phyloP scores from a whole-genome alignment of 768 basidiomycete species.

The Ramaria sp. region DNA sequence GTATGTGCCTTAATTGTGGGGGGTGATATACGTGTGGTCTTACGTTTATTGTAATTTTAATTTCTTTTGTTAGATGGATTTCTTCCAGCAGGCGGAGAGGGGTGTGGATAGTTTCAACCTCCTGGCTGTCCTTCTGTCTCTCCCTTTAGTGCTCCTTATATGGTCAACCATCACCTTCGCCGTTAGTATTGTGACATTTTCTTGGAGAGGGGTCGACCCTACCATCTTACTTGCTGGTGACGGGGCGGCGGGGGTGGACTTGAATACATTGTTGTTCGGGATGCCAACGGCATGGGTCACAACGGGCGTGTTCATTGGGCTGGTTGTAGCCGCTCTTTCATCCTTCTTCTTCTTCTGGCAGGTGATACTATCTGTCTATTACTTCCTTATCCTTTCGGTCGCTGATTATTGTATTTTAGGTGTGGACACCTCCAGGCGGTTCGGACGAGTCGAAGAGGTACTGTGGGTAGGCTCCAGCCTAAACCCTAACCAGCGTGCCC shows the following conservation, averaged over 20 bases:
- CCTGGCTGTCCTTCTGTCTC: slow-evolving; percentile 7
- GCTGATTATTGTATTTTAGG: too few relatives aligned
- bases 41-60: not conserved
- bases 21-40: not conserved
- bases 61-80: not conserved
- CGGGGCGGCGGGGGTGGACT: not conserved
- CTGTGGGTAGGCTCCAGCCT: too few relatives aligned
- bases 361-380: not conserved
- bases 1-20: not conserved
- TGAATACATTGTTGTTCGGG: not conserved
- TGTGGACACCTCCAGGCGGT: too few relatives aligned
- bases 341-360: not conserved
- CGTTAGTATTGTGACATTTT: slow-evolving; percentile 2
- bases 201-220: slow-evolving; percentile 4
- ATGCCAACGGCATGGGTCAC: not conserved
- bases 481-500: too few relatives aligned
- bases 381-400: too few relatives aligned
- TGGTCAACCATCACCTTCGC: slow-evolving; percentile 7
- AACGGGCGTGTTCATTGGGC: not conserved
- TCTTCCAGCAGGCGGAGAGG: slow-evolving; percentile 3
- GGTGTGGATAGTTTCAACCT: slow-evolving; percentile 4
- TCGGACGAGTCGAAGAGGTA: too few relatives aligned
- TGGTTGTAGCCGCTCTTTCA: not conserved
- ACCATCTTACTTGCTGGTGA: not conserved
- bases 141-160: slow-evolving; percentile 8